Conservation (phyloP, 1,284 basidiomycete genomes). For the Moesziomyces parantarcticus region DNA sequence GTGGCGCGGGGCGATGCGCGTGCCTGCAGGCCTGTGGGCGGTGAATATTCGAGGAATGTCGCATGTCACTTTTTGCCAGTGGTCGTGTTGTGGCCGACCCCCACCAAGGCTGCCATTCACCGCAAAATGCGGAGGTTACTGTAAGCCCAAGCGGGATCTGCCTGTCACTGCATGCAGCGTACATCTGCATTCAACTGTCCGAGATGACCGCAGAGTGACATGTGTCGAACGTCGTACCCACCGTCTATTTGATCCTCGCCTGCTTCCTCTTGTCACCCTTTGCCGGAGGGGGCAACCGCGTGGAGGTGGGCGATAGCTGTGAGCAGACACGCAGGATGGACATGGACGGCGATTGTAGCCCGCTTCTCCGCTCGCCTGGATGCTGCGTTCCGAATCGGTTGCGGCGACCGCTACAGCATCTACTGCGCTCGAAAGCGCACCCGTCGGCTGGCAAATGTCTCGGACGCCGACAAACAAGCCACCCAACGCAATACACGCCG, state of each 20-base stretch:
- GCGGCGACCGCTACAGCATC: constrained; percentile 7
- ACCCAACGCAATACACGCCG: not conserved
- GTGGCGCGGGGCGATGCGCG: not conserved
- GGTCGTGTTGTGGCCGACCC: not conserved
- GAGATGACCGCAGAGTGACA: constrained; percentile 11
- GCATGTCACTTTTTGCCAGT: constrained; percentile 26
- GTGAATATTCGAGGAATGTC: constrained; percentile 45
- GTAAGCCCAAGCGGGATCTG: too few relatives aligned
- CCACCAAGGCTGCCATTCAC: not conserved
- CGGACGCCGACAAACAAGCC: not conserved
- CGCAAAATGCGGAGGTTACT: too few relatives aligned
- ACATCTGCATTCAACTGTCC: too few relatives aligned
- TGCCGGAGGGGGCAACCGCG: not conserved
- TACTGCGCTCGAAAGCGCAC: constrained; percentile 5
- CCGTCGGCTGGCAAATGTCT: not conserved
- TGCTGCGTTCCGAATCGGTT: constrained; percentile 3
- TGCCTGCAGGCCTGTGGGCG: not conserved
- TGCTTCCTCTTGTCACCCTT: too few relatives aligned
- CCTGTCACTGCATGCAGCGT: too few relatives aligned
- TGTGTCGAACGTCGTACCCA: constrained; percentile 12
- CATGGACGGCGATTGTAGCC: not conserved
- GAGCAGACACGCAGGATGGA: constrained; percentile 17
- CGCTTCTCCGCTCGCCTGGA: not conserved
- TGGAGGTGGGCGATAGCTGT: not conserved
- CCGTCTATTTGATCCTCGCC: constrained; percentile 1